A percentile compares a stretch with the other conserved stretches of the same genome.
Conservation (phyloP, 805 yeast genomes). For the Candida gorgasii region DNA sequence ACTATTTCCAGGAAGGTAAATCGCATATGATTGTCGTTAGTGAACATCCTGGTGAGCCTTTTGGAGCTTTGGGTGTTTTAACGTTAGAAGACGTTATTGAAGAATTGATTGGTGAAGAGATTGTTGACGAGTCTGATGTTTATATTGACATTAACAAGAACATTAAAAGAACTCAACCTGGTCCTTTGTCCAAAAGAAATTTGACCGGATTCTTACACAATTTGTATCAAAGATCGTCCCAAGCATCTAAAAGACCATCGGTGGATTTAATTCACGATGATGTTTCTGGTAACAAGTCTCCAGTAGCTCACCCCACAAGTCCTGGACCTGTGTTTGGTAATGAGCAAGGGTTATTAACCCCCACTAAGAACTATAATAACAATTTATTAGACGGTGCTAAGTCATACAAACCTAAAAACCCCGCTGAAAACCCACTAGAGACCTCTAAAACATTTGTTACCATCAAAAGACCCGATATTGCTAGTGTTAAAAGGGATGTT, state of each 20-base stretch:
- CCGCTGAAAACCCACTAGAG: slow-evolving; percentile 69
- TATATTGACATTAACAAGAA: slow-evolving; percentile 87
- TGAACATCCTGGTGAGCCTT: slow-evolving; percentile 76
- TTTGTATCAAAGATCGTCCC: slow-evolving; percentile 41
- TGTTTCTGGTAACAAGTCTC: neutral
- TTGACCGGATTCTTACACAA: slow-evolving; percentile 68
- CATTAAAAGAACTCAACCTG: slow-evolving; percentile 75
- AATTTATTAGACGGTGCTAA: slow-evolving; percentile 20
- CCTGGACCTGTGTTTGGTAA: neutral
- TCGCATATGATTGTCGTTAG: slow-evolving; percentile 96
- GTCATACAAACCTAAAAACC: slow-evolving; percentile 56
- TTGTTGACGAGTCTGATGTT: slow-evolving; percentile 94
- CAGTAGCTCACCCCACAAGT: slow-evolving; percentile 5
- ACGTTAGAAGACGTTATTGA: slow-evolving; percentile 98
- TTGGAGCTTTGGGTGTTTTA: slow-evolving; percentile 87
- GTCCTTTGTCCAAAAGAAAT: slow-evolving; percentile 70
- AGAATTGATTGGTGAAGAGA: slow-evolving; percentile 96
- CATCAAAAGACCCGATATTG: slow-evolving; percentile 56
- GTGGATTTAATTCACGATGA: slow-evolving; percentile 27
- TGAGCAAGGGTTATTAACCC: neutral
- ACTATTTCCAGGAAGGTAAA: slow-evolving; percentile 97
- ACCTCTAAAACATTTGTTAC: slow-evolving; percentile 66
- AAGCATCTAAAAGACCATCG: slow-evolving; percentile 43
- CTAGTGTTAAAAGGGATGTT: slow-evolving; percentile 21
- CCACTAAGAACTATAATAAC: slow-evolving; percentile 8